These are phyloP conservation scores for Tremella yokohamensis DNA, from an alignment of 768 basidiomycete genomes.

Conservation along the genomic window DNA sequence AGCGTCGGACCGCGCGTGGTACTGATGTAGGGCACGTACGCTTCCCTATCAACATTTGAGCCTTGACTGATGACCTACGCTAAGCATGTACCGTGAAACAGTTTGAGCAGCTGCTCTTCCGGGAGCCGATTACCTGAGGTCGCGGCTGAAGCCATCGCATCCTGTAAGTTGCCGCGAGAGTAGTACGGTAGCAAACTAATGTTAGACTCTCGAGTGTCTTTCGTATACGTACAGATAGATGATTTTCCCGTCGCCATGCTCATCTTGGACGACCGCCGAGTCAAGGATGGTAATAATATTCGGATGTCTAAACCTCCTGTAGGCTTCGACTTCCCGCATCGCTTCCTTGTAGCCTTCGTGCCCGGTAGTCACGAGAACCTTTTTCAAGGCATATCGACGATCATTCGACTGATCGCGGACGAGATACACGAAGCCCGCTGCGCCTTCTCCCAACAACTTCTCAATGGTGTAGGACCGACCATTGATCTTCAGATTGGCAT, in stretches of 20 bases:
- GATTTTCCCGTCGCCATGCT: conserved; percentile 86
- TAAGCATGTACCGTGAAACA: conserved; percentile 91
- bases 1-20: conserved; percentile 58
- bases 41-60: conserved; percentile 12
- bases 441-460: conserved; percentile 91
- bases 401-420: conserved; percentile 53
- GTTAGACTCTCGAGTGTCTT: conserved; percentile 5
- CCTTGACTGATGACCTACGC: conserved; percentile 54
- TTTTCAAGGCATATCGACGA: conserved; percentile 93
- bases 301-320: conserved; percentile 90
- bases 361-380: conserved; percentile 53
- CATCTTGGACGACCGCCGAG: conserved; percentile 90
- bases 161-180: conserved; percentile 81
- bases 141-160: conserved; percentile 80
- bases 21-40: conserved; percentile 89
- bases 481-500: conserved; percentile 89
- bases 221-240: conserved; percentile 64
- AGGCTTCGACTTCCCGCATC: conserved; percentile 76
- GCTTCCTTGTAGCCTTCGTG: conserved; percentile 64
- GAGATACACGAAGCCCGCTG: conserved; percentile 52
- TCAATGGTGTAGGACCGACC: conserved; percentile 90
- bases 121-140: conserved; percentile 78
- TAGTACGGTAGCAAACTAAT: conserved; percentile 66
- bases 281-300: conserved; percentile 96
- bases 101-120: conserved; percentile 78